Percentiles rank a stretch among this genome's conserved stretches.
These are phyloP conservation scores for Leptomonas pyrrhocoris DNA, from an alignment of 208 protist genomes.

Conservation along the genomic window DNA sequence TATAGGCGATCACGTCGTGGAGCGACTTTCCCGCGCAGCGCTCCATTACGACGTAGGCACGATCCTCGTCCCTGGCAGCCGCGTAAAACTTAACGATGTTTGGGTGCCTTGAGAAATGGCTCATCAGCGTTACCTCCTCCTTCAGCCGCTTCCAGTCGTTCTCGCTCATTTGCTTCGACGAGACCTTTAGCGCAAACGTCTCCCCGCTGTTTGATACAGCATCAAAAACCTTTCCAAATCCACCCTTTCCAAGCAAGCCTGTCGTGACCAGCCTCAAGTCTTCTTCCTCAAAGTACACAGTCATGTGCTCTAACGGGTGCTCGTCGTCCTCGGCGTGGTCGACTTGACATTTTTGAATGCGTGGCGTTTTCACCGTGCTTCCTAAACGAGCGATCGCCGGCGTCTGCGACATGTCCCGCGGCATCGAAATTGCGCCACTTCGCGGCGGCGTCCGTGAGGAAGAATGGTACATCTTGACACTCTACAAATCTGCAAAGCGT, in stretches of 20 bases:
- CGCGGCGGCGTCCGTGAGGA: constrained; percentile 23
- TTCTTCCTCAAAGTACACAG: constrained; percentile 76
- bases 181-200: constrained; percentile 84
- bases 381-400: constrained; percentile 68
- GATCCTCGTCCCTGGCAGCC: constrained; percentile 71
- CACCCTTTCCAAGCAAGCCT: constrained; percentile 79
- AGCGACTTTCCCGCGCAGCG: constrained; percentile 74
- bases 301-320: constrained; percentile 71
- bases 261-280: constrained; percentile 66
- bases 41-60: constrained; percentile 90
- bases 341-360: constrained; percentile 75
- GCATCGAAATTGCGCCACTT: constrained; percentile 55
- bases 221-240: constrained; percentile 84
- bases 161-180: constrained; percentile 81
- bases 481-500: not conserved
- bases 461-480: constrained; percentile 12
- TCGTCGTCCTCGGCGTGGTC: constrained; percentile 50
- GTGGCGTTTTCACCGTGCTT: constrained; percentile 64
- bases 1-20: constrained; percentile 74
- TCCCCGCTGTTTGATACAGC: constrained; percentile 78
- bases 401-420: constrained; percentile 73
- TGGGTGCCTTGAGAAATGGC: constrained; percentile 82
- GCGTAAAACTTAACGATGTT: constrained; percentile 88
- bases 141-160: constrained; percentile 82
- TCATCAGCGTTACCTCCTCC: constrained; percentile 88